Evolutionary conservation across 2,329 filamentous ascomycete genomes (phyloP).

Genomic region (Huntiella moniliformis): DNA sequence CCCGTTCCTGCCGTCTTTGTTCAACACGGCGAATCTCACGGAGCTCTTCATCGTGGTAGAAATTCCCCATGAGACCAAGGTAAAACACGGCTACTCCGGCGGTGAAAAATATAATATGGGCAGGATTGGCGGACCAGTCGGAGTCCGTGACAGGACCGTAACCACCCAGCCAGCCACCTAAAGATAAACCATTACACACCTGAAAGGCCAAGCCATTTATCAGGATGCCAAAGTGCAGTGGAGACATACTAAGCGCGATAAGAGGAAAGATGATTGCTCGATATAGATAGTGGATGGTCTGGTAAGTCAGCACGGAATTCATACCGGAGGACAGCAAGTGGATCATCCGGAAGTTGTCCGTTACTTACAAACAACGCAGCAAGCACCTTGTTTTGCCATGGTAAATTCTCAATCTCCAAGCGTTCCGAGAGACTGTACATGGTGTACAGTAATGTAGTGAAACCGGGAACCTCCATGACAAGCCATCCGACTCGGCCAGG

Average conservation of each 20-base stretch:
- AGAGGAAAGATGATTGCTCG: conserved; percentile 69
- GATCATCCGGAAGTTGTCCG: background rate
- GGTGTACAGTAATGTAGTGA: conserved; percentile 60
- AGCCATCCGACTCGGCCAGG: conserved; percentile 77
- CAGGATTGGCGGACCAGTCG: conserved; percentile 25
- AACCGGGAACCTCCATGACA: conserved; percentile 68
- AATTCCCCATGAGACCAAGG: conserved; percentile 59
- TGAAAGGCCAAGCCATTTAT: conserved; percentile 52
- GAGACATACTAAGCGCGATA: conserved; percentile 80
- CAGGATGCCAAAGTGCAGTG: conserved; percentile 57
- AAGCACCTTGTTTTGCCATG: conserved; percentile 63
- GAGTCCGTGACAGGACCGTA: conserved; percentile 49
- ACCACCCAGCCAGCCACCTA: conserved; percentile 67
- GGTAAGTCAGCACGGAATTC: background rate
- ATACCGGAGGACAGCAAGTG: conserved; percentile 8
- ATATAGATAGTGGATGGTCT: conserved; percentile 77
- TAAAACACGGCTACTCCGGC: conserved; percentile 59
- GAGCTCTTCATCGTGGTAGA: conserved; percentile 76
- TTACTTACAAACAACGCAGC: conserved; percentile 42
- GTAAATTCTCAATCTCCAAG: conserved; percentile 39
- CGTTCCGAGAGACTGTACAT: conserved; percentile 48
- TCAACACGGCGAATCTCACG: conserved; percentile 67
- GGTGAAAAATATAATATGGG: conserved; percentile 27
- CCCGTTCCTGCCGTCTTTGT: conserved; percentile 29
- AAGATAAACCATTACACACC: conserved; percentile 54